A percentile compares a stretch with the other conserved stretches of the same genome.
phyloP scores from a whole-genome alignment of 2,329 filamentous ascomycete genomes.

The Fusarium sp. region DNA sequence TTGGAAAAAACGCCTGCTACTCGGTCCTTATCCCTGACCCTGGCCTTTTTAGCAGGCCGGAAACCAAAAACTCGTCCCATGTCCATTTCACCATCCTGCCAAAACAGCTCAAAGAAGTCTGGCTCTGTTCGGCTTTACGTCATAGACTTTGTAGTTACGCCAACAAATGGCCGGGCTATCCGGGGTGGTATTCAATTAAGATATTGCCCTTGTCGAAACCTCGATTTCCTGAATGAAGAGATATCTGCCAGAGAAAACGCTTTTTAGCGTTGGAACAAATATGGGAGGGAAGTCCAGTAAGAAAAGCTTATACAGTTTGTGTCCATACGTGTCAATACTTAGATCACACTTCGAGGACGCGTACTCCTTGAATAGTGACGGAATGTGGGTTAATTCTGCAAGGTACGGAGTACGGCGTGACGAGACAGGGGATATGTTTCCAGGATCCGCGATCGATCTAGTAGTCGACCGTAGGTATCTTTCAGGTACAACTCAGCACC shows the following conservation, averaged over 20 bases:
- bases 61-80: slow-evolving; percentile 41
- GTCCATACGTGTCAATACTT: slow-evolving; percentile 14
- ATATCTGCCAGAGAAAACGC: not conserved
- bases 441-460: slow-evolving; percentile 44
- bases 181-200: slow-evolving; percentile 10
- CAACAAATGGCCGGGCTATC: slow-evolving; percentile 36
- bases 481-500: slow-evolving; percentile 10
- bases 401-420: slow-evolving; percentile 39
- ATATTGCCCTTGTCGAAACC: slow-evolving; percentile 7
- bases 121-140: slow-evolving; percentile 33
- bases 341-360: slow-evolving; percentile 21
- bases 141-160: slow-evolving; percentile 33
- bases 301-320: slow-evolving; percentile 26
- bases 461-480: slow-evolving; percentile 17
- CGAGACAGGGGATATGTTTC: slow-evolving; percentile 24
- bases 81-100: slow-evolving; percentile 31
- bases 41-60: slow-evolving; percentile 19
- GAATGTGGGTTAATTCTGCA: slow-evolving; percentile 41
- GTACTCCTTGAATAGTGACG: slow-evolving; percentile 27
- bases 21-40: slow-evolving; percentile 36
- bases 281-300: slow-evolving; percentile 2
- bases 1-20: slow-evolving; percentile 26
- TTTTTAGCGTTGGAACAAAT: not conserved
- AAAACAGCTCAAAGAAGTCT: slow-evolving; percentile 19
- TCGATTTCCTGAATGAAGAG: not conserved